Evolutionary conservation across 345 rosid species (phyloP), one percentile per base, ranked within the genome.

Genomic region (Populus euphratica): DNA sequence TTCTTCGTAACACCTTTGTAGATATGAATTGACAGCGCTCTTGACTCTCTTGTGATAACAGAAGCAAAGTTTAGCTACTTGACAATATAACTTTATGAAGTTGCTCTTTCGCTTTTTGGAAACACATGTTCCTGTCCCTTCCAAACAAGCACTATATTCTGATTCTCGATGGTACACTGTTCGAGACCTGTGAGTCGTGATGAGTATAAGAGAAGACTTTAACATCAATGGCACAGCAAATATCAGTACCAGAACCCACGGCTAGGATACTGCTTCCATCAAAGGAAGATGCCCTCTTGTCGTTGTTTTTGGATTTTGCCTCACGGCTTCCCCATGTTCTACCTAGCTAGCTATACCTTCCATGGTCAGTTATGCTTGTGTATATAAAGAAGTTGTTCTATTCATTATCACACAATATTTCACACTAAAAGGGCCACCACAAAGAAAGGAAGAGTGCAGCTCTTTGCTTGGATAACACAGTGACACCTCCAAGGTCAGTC

Each of bases 211-310:
- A 31, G 36, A 9, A n/a, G 68, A 73, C 31, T 79, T 81, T 83
- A 79, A 83, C 81, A 70, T 73, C 62, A 69, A 83, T 71, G 86
- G 81, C 43, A 25, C 43, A 78, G 74, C 84, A 85, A 47, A 82
- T 80, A 83, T 72, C 73, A 77, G 81, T 68, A 71, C 78, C 73
- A 73, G 20, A 80, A 80, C 80, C 82, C n/a, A 54, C 31, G 79
- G 81, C 52, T 66, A 39, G 8, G 77, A 79, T 83, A 75, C 82
- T 78, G 47, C 82, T 85, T 75, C 88, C 80, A 47, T 73, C 69
- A 44, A 52, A 27, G 84, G 75, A 76, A 86, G 84, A 77, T 80
- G 79, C 84, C n/a, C 65, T 56, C 36, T 11, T 47, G 16, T 59
- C 72, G 39, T 79, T 43, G 38, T 64, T 43, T 77, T 44, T 61